Conservation (phyloP, 768 basidiomycete species). For the Paxillus rubicundulus region DNA sequence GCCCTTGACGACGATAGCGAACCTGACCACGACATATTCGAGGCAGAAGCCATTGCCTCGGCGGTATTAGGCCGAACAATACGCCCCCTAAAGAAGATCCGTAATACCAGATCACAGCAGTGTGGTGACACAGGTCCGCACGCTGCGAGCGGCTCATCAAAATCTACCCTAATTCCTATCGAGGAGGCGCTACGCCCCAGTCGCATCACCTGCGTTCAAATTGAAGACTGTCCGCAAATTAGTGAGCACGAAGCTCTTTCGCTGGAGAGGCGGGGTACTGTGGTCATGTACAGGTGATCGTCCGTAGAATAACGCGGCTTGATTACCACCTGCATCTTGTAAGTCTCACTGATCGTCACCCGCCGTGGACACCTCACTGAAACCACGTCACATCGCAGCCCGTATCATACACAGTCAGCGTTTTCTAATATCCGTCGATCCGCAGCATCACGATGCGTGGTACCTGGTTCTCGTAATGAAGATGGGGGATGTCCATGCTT, state of each 20-base stretch:
- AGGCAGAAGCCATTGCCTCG: slow-evolving; percentile 21
- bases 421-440: slow-evolving; percentile 28
- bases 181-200: slow-evolving; percentile 34
- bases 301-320: background rate
- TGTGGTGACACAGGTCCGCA: slow-evolving; percentile 10
- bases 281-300: slow-evolving; percentile 23
- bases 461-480: slow-evolving; percentile 15
- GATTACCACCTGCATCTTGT: slow-evolving; percentile 19
- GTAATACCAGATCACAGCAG: slow-evolving; percentile 11
- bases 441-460: slow-evolving; percentile 10
- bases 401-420: slow-evolving; percentile 7
- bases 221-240: slow-evolving; percentile 42
- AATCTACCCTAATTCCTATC: slow-evolving; percentile 37
- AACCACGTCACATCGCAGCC: slow-evolving; percentile 19
- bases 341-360: slow-evolving; percentile 11
- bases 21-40: slow-evolving; percentile 10
- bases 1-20: slow-evolving; percentile 12
- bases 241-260: slow-evolving; percentile 36
- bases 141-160: slow-evolving; percentile 19
- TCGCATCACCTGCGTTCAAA: slow-evolving; percentile 41
- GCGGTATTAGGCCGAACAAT: slow-evolving; percentile 28
- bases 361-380: slow-evolving; percentile 8
- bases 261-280: slow-evolving; percentile 37
- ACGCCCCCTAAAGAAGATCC: slow-evolving; percentile 37
- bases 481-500: background rate